These are phyloP conservation scores for Russula sp. DNA, from an alignment of 768 basidiomycete species.

Conservation along the genomic window DNA sequence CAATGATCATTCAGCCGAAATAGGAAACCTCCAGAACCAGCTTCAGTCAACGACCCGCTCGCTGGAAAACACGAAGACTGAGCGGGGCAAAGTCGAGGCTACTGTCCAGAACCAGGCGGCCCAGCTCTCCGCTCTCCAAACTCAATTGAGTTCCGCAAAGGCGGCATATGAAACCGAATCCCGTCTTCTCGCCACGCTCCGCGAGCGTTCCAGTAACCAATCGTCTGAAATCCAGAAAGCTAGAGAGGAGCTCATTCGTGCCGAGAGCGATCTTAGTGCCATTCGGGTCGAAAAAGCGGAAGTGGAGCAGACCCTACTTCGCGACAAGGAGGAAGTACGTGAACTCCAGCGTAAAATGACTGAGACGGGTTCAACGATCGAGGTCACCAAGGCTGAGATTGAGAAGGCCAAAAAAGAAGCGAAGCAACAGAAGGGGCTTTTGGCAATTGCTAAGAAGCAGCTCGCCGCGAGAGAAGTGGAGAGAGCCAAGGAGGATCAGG, in stretches of 20 bases:
- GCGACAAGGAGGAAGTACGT: constrained; percentile 92
- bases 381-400: constrained; percentile 59
- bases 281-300: constrained; percentile 86
- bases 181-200: constrained; percentile 55
- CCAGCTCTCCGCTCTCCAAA: constrained; percentile 74
- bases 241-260: constrained; percentile 72
- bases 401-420: constrained; percentile 92
- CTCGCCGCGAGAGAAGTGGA: constrained; percentile 76
- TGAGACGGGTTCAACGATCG: constrained; percentile 68
- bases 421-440: constrained; percentile 90
- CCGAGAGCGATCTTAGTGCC: constrained; percentile 89
- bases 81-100: constrained; percentile 59
- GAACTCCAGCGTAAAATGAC: constrained; percentile 80
- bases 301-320: constrained; percentile 74
- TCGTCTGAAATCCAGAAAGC: constrained; percentile 62
- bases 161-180: constrained; percentile 83
- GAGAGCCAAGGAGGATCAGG: constrained; percentile 59
- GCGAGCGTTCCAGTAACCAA: constrained; percentile 62
- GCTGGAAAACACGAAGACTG: constrained; percentile 54
- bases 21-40: constrained; percentile 84
- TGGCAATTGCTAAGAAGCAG: constrained; percentile 94
- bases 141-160: constrained; percentile 75
- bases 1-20: constrained; percentile 73
- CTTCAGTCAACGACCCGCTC: constrained; percentile 72
- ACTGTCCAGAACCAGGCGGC: constrained; percentile 59